phyloP scores from a whole-genome alignment of 306 rosid species.

The Castanea sativa region DNA sequence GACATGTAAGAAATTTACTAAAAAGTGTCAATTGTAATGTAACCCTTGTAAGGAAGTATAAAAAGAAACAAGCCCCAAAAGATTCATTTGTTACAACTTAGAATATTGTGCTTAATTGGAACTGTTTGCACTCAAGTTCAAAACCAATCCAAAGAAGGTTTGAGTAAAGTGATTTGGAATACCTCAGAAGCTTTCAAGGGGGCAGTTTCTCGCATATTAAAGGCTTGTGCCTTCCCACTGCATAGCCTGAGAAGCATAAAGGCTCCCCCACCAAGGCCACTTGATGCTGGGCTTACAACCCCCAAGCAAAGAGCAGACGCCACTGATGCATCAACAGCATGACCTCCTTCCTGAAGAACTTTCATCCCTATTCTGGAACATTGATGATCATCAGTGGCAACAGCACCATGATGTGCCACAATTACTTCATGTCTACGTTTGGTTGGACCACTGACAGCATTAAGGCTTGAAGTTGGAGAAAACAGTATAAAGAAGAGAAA shows the following conservation, averaged over 20 bases:
- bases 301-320: slow-evolving; percentile 82
- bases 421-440: slow-evolving; percentile 44
- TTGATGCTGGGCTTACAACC: slow-evolving; percentile 78
- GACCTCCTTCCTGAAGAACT: slow-evolving; percentile 65
- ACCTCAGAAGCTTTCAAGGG: slow-evolving; percentile 70
- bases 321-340: slow-evolving; percentile 77
- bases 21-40: not conserved
- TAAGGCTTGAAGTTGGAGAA: slow-evolving; percentile 24
- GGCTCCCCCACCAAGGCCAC: slow-evolving; percentile 89
- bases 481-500: slow-evolving; percentile 31
- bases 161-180: slow-evolving; percentile 5
- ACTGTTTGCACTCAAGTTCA: not conserved
- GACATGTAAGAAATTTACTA: not conserved
- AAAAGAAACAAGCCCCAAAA: not conserved
- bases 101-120: not conserved
- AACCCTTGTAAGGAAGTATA: not conserved
- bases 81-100: not conserved
- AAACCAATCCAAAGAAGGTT: not conserved
- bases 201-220: slow-evolving; percentile 86
- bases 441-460: slow-evolving; percentile 5
- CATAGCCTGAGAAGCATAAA: slow-evolving; percentile 61
- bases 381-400: slow-evolving; percentile 66
- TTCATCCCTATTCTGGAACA: slow-evolving; percentile 66
- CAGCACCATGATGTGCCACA: slow-evolving; percentile 53
- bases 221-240: slow-evolving; percentile 49